These are phyloP conservation scores for Hymenoscyphus infarciens DNA, from an alignment of 2,329 filamentous ascomycete genomes.

Conservation along the genomic window DNA sequence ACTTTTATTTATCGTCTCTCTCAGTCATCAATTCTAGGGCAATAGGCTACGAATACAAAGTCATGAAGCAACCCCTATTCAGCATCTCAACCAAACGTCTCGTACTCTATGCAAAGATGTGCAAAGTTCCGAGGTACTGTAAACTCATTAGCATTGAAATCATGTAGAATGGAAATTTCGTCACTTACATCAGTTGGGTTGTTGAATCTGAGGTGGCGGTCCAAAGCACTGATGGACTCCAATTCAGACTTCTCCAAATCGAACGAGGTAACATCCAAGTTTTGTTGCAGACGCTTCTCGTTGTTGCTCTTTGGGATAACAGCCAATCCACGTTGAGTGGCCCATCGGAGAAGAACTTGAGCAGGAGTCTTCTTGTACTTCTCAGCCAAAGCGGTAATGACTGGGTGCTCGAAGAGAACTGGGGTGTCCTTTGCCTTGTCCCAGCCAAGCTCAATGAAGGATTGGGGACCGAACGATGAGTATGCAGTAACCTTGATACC, in stretches of 20 bases:
- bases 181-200: slow-evolving; percentile 65
- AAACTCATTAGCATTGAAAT: slow-evolving; percentile 1
- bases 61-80: slow-evolving; percentile 3
- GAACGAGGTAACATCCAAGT: slow-evolving; percentile 64
- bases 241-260: slow-evolving; percentile 65
- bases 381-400: slow-evolving; percentile 61
- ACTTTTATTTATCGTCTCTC: neutral
- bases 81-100: slow-evolving; percentile 2
- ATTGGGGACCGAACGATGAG: slow-evolving; percentile 76
- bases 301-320: slow-evolving; percentile 78
- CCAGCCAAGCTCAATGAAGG: slow-evolving; percentile 75
- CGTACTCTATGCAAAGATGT: slow-evolving; percentile 48
- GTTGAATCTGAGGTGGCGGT: slow-evolving; percentile 70
- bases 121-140: slow-evolving; percentile 46
- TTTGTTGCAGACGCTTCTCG: slow-evolving; percentile 55
- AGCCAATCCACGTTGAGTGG: slow-evolving; percentile 75
- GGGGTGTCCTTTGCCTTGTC: slow-evolving; percentile 61
- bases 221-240: slow-evolving; percentile 60
- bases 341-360: slow-evolving; percentile 83
- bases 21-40: neutral
- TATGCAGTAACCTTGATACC: slow-evolving; percentile 77
- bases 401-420: slow-evolving; percentile 67
- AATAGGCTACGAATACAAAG: neutral
- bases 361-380: slow-evolving; percentile 71
- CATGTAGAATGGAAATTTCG: slow-evolving; percentile 3